Conservation (phyloP, 2,329 filamentous ascomycete species). For the Aspergillus caelatus region DNA sequence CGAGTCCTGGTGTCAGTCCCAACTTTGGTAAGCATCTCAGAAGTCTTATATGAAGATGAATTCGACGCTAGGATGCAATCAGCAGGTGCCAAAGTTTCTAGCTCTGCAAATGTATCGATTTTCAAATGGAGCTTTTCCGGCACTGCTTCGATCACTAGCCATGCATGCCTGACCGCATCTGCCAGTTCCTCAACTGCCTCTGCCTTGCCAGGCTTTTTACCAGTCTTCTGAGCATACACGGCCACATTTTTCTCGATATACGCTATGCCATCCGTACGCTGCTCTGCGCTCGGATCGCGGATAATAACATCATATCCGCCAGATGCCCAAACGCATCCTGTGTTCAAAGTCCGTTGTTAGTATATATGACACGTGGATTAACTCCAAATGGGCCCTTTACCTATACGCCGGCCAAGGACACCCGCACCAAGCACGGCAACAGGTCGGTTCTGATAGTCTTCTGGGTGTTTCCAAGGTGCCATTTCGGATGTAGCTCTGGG, state of each 20-base stretch:
- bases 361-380: neutral
- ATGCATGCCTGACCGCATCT: conserved; percentile 49
- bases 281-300: conserved; percentile 34
- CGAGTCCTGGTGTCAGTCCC: conserved; percentile 33
- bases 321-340: conserved; percentile 37
- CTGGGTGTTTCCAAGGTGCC: conserved; percentile 26
- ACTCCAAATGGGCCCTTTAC: conserved; percentile 15
- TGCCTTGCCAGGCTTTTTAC: neutral
- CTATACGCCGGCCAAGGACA: conserved; percentile 45
- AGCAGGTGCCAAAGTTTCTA: conserved; percentile 45
- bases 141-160: conserved; percentile 57
- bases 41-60: conserved; percentile 56
- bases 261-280: conserved; percentile 25
- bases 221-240: conserved; percentile 3
- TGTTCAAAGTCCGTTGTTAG: neutral
- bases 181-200: conserved; percentile 41
- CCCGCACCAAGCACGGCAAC: conserved; percentile 46
- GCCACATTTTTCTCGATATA: conserved; percentile 25
- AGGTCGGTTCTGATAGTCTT: conserved; percentile 37
- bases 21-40: conserved; percentile 48
- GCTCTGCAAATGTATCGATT: conserved; percentile 49
- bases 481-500: neutral
- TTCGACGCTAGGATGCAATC: conserved; percentile 57
- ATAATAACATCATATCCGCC: conserved; percentile 31
- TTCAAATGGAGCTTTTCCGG: conserved; percentile 56